A percentile compares a stretch with the other conserved stretches of the same genome.
Conservation (phyloP, 2,329 filamentous ascomycete genomes). For the Plectosphaerella plurivora region DNA sequence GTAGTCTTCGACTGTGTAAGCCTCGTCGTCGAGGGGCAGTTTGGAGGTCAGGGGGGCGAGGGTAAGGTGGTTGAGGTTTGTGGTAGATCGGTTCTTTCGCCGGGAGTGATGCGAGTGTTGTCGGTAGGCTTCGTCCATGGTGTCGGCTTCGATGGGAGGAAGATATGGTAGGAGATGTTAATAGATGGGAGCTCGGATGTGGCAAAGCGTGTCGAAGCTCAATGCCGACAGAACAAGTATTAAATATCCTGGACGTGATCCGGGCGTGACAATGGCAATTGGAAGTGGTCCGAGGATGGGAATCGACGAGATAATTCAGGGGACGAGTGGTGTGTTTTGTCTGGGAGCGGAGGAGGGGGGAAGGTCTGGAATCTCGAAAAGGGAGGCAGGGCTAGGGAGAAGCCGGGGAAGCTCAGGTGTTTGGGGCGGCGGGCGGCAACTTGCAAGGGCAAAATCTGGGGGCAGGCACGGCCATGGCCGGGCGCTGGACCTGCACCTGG, state of each 20-base stretch:
- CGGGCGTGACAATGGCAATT: neutral
- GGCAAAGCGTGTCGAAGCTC: too few relatives aligned
- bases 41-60: conserved; percentile 62
- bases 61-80: conserved; percentile 55
- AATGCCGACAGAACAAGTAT: neutral
- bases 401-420: neutral
- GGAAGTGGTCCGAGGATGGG: neutral
- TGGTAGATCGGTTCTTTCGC: conserved; percentile 54
- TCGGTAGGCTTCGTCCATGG: conserved; percentile 58
- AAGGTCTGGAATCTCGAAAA: neutral
- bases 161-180: too few relatives aligned
- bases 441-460: neutral
- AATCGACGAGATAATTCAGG: neutral
- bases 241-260: neutral
- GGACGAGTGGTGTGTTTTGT: neutral
- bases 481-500: neutral
- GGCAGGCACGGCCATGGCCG: neutral
- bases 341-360: neutral
- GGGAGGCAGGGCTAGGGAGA: neutral
- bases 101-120: conserved; percentile 54
- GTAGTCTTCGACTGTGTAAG: conserved; percentile 35
- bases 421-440: neutral
- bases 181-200: too few relatives aligned
- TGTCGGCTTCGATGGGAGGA: neutral
- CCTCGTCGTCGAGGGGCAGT: conserved; percentile 52